Evolutionary conservation across 129 eudicot genomes (phyloP), one percentile per base, ranked within the genome.

Genomic region (Ambrosia trifida): DNA sequence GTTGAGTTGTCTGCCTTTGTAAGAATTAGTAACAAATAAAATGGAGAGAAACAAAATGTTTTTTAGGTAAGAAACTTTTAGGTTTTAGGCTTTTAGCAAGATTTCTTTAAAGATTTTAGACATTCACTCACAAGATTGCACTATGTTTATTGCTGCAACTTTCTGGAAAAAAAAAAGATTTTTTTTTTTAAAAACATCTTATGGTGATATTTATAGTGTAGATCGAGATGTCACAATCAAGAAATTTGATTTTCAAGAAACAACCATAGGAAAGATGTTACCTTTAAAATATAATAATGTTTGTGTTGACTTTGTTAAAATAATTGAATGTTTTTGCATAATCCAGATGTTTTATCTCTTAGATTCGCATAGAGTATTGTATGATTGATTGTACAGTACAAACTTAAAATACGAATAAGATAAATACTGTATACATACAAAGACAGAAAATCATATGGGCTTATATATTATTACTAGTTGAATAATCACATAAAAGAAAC

Each of bases 51-150:
- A n/a, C n/a, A n/a, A n/a, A n/a, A n/a, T n/a, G n/a, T n/a, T 24
- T 13, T 4, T 74, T 74, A 64, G 66, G 56, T 64, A 76, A 68
- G 20, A 31, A 57, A 68, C 63, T 13, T 76, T 19, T 19, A 58
- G 40, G 61, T 57, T 57, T 43, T 33, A 45, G 57, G 40, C 51
- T 57, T 57, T 43, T 33, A 45, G 57, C 62, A 76, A 58, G 62
- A 67, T 56, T 67, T 76, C 16, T 44, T 40, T 16, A 56, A 66
- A 75, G 60, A 76, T 57, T 24, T 76, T 76, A 59, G 61, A 57
- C 19, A 68, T 76, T 57, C 68, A 68, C 35, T 54, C 18, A 56
- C 59, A 67, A 67, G 10, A 17, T 66, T 44, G 67, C 61, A 66
- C 60, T 74, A 44, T 53, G 41, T 43, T 76, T 18, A 46, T 28